Evolutionary conservation across 805 yeast species (phyloP), one percentile per base, ranked within the genome.

Genomic region (Kluyveromyces dobzhanskii): DNA sequence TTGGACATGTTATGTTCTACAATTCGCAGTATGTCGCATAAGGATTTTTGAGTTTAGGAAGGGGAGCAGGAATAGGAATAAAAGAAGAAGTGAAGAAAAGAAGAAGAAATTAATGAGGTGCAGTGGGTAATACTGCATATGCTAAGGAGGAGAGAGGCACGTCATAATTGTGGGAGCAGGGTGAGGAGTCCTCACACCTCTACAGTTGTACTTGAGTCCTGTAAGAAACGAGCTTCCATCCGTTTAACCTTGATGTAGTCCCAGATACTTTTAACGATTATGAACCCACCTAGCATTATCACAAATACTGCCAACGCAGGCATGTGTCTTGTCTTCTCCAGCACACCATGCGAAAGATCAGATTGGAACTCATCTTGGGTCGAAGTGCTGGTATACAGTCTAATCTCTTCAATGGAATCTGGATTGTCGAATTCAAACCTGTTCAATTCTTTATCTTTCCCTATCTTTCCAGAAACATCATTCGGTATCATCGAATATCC

Each of bases 201-300:
- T 39, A 10, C 37, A 12, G 5, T 26, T 11, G 37, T 8, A 6
- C 21, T 11, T 11, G 32, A 23, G 3, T 34, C 61, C 10, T 56
- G 37, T 37, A 54, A 34, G 38, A 53, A 57, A 35, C 43, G 53
- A 42, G 62, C 65, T 56, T 88, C 96, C 76, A 79, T 78, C 51
- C 73, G 75, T 55, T 81, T 78, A n/a, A 90, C 92, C 45, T 77
- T 69, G 46, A 70, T 69, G 57, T 80, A 90, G 55, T 83, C 92
- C 33, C 70, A 61, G n/a, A 83, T 45, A 10, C 95, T 77, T 53
- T 80, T 83, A 13, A 77, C 41, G 9, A 80, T 62, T 4, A 90
- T 67, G 40, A 80, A 69, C 1, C 72, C 54, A 1, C 97, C 97
- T 33, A 83, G 65, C 1, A 78, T 67, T 37, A 85, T 76, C 28